Conservation (phyloP, 1,284 basidiomycete genomes). For the Microbotryomycetes sp. region DNA sequence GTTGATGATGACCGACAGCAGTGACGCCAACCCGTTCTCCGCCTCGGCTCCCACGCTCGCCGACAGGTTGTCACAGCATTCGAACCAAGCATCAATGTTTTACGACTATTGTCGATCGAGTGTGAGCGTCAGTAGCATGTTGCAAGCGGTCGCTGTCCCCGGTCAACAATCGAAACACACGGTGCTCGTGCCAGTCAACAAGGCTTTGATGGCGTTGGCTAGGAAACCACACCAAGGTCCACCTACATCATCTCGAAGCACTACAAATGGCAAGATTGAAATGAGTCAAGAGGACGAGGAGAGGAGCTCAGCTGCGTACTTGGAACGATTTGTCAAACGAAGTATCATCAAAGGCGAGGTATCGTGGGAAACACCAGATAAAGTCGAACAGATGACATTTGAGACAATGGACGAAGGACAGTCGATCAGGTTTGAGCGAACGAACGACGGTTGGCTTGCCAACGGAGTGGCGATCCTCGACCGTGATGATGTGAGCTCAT, state of each 20-base stretch:
- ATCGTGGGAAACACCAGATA: not conserved
- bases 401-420: not conserved
- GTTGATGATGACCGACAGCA: not conserved
- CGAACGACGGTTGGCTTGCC: not conserved
- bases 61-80: constrained; percentile 66
- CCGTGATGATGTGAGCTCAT: not conserved
- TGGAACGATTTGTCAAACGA: constrained; percentile 62
- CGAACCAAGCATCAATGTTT: constrained; percentile 60
- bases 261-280: constrained; percentile 47
- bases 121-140: constrained; percentile 4
- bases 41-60: constrained; percentile 49
- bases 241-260: constrained; percentile 51
- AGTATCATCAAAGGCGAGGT: constrained; percentile 52
- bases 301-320: constrained; percentile 53
- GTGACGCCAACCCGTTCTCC: not conserved
- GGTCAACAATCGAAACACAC: constrained; percentile 42
- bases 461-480: not conserved
- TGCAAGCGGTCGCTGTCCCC: not conserved
- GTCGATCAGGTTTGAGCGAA: not conserved
- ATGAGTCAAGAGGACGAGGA: constrained; percentile 62
- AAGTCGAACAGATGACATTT: not conserved
- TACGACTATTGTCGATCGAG: constrained; percentile 66
- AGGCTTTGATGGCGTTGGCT: constrained; percentile 66
- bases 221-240: constrained; percentile 59
- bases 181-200: constrained; percentile 66